Percentiles rank a stretch among this genome's conserved stretches.
Evolutionary conservation across 768 basidiomycete species (phyloP).

Genomic region (Mycena maculata): DNA sequence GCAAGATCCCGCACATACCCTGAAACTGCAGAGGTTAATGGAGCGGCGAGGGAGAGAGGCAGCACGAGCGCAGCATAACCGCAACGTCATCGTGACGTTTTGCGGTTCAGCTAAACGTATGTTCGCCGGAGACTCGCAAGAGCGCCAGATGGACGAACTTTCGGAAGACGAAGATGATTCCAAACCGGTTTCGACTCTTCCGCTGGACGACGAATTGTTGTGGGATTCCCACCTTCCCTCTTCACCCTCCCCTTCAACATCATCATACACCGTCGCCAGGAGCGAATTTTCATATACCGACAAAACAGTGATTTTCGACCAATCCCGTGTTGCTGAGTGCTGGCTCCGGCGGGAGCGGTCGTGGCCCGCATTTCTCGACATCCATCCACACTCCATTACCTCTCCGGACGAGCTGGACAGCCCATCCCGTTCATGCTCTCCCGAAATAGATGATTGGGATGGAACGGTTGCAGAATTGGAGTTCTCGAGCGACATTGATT

Average conservation of each 20-base stretch:
- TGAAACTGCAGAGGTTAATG: conserved; percentile 13
- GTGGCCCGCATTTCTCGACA: too few species aligned
- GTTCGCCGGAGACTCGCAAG: neutral
- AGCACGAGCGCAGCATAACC: neutral
- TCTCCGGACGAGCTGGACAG: too few species aligned
- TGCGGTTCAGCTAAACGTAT: neutral
- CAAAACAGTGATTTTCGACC: too few species aligned
- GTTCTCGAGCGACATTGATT: too few species aligned
- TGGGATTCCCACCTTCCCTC: neutral
- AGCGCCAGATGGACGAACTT: neutral
- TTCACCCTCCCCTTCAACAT: neutral
- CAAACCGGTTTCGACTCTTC: neutral
- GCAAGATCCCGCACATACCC: neutral
- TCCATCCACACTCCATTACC: too few species aligned
- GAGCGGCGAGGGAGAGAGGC: conserved; percentile 16
- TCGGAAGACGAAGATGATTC: conserved; percentile 11
- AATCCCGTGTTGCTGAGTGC: too few species aligned
- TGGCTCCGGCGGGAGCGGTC: too few species aligned
- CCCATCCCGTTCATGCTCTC: too few species aligned
- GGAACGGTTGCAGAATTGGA: too few species aligned
- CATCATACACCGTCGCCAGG: neutral
- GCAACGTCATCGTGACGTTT: conserved; percentile 15
- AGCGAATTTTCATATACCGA: too few species aligned
- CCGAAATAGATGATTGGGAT: too few species aligned
- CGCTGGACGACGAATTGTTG: neutral